A percentile compares a stretch with the other conserved stretches of the same genome.
These are phyloP conservation scores for Pseudotulostoma volvatum DNA, from an alignment of 495 filamentous ascomycete species.

Conservation along the genomic window DNA sequence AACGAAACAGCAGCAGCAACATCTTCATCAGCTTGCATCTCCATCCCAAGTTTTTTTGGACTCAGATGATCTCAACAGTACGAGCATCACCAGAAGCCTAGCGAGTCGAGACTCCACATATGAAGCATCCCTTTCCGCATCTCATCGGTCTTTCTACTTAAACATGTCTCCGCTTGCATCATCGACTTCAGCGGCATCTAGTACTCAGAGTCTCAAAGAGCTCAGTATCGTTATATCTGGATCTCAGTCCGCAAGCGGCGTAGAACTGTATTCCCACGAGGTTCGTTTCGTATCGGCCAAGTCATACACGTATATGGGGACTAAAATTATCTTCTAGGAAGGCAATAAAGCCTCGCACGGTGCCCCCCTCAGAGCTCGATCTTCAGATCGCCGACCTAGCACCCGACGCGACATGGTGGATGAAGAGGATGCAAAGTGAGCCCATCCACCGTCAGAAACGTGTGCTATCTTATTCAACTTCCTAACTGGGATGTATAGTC, in stretches of 20 bases:
- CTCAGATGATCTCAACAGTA: slow-evolving; percentile 30
- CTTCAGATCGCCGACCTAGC: slow-evolving; percentile 17
- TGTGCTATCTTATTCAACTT: background rate
- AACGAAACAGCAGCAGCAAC: slow-evolving; percentile 56
- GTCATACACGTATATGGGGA: too few relatives aligned
- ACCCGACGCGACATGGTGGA: slow-evolving; percentile 11
- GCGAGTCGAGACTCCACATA: slow-evolving; percentile 21
- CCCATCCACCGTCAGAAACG: background rate
- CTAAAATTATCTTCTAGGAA: too few relatives aligned
- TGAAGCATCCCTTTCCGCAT: slow-evolving; percentile 24
- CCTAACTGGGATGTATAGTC: slow-evolving; percentile 7
- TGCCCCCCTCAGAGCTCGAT: slow-evolving; percentile 18
- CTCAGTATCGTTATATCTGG: slow-evolving; percentile 13
- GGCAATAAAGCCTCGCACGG: too few relatives aligned
- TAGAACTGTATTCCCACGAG: slow-evolving; percentile 29
- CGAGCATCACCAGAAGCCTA: slow-evolving; percentile 16
- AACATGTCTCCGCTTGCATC: slow-evolving; percentile 23
- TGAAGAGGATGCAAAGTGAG: slow-evolving; percentile 27
- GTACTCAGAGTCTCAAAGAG: slow-evolving; percentile 13
- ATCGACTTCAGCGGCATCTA: slow-evolving; percentile 25
- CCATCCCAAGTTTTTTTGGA: slow-evolving; percentile 31
- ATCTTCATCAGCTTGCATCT: slow-evolving; percentile 61
- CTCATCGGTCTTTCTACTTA: slow-evolving; percentile 22
- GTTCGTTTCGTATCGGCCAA: too few relatives aligned
- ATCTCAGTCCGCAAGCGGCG: slow-evolving; percentile 23